Evolutionary conservation across 2,329 filamentous ascomycete species (phyloP), one percentile per base, ranked within the genome.

Genomic region (Neofusicoccum parvum): DNA sequence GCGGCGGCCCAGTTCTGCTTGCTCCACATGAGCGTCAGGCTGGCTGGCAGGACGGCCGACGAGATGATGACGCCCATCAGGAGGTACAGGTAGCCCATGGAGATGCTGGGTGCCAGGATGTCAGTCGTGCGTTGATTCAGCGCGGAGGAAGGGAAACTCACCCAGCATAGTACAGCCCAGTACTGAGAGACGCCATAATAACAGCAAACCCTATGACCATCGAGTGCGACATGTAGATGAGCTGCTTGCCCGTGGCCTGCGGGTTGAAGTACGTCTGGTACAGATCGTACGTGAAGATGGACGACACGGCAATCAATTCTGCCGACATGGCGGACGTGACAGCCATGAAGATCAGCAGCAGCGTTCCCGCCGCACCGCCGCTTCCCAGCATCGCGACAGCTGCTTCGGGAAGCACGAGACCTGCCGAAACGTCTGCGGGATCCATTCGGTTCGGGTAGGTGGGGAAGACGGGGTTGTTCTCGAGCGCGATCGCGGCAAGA

Each of bases 31-130:
- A 97, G 84, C 0, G 92, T 91, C 68, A 96, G 80, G 0, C 92
- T 90, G 0, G 92, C 91, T 0, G 94, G 93, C 12, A 97, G 84
- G 3, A 96, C 92, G 3, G 92, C 93, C 0, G 91, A 87, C 0
- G 90, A 92, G 73, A 97, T 95, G 72, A 97, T 92, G 59, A 93
- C 91, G 7, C 93, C 94, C 93, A 97, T 97, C 74, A 96, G 86
- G 1, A 96, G 81, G 73, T 96, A 96, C 3, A 96, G 83, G 72
- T 94, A 96, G 11, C 92, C 93, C 91, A 97, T 95, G 11, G 87
- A 90, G 67, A 97, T 90, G 20, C 56, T 60, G 32, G 3, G 15
- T 1, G 12, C 90, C 80, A 23, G 37, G 79, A 12, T 12, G 15
- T 49, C 17, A 62, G 45, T 14, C 10, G 5, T 14, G 12, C 20